Evolutionary conservation across 192 early-diverging fungal genomes (phyloP).

Genomic region (Lunasporangiospora selenospora): DNA sequence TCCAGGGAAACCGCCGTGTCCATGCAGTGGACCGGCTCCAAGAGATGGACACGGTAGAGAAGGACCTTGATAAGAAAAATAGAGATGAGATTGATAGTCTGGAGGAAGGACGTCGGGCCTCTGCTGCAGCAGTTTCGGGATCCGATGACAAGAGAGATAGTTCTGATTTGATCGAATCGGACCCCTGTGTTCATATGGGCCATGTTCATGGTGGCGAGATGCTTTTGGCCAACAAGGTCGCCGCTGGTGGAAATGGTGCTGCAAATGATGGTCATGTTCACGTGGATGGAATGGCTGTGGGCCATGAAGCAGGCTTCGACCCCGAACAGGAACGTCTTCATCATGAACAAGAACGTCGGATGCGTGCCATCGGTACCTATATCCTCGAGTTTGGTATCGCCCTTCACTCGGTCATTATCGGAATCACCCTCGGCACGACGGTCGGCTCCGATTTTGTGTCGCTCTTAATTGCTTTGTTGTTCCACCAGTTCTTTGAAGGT

Average conservation of each 20-base stretch:
- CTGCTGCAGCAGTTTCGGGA: neutral
- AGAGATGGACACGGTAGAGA: neutral
- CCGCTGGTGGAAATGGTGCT: too few relatives aligned
- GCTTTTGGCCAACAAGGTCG: constrained; percentile 25
- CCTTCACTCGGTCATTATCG: constrained; percentile 79
- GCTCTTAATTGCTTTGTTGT: constrained; percentile 60
- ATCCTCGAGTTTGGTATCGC: constrained; percentile 82
- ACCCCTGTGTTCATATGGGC: constrained; percentile 23
- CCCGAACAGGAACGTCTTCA: too few relatives aligned
- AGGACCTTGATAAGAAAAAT: neutral
- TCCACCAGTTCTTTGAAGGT: constrained; percentile 80
- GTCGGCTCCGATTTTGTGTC: constrained; percentile 60
- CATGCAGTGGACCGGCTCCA: constrained; percentile 12
- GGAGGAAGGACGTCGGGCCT: constrained; percentile 6
- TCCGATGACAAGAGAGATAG: too few relatives aligned
- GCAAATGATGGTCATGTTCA: too few relatives aligned
- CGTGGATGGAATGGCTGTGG: too few relatives aligned
- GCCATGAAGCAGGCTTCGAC: too few relatives aligned
- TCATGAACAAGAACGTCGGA: constrained; percentile 42
- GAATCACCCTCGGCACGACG: constrained; percentile 70
- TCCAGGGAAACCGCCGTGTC: neutral
- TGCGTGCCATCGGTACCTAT: constrained; percentile 62
- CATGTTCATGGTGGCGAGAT: constrained; percentile 43
- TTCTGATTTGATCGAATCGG: neutral
- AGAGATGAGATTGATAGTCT: constrained; percentile 9